A percentile compares a stretch with the other conserved stretches of the same genome.
Conservation (phyloP, 2,329 filamentous ascomycete genomes). For the Epicoccum nigrum region DNA sequence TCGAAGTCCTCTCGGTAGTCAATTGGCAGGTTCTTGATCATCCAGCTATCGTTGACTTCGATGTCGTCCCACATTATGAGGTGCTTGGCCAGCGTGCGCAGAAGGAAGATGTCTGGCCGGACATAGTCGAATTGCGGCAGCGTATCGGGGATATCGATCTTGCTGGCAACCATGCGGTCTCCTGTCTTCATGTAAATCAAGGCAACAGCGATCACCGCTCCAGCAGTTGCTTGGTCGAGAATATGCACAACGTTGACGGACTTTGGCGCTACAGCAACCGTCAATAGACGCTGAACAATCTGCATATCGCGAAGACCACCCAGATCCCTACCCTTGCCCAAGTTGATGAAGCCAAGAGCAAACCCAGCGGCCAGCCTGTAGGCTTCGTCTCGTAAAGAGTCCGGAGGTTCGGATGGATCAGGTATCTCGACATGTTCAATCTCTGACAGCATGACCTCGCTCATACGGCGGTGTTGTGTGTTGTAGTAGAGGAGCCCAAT, state of each 20-base stretch:
- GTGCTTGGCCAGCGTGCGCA: slow-evolving; percentile 87
- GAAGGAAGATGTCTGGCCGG: slow-evolving; percentile 86
- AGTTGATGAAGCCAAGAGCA: slow-evolving; percentile 89
- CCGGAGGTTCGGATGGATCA: slow-evolving; percentile 70
- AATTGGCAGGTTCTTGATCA: slow-evolving; percentile 72
- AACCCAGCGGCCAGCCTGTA: slow-evolving; percentile 95
- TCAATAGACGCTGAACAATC: slow-evolving; percentile 84
- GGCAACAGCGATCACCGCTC: slow-evolving; percentile 87
- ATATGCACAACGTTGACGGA: slow-evolving; percentile 92
- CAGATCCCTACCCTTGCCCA: slow-evolving; percentile 87
- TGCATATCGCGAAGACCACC: slow-evolving; percentile 92
- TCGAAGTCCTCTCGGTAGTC: slow-evolving; percentile 69
- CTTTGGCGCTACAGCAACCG: slow-evolving; percentile 85
- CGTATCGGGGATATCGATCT: slow-evolving; percentile 92
- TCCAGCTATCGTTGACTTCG: slow-evolving; percentile 74
- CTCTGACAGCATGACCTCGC: slow-evolving; percentile 97
- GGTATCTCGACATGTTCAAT: slow-evolving; percentile 87
- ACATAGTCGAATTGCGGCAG: slow-evolving; percentile 93
- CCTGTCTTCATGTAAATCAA: slow-evolving; percentile 98
- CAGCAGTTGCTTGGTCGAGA: slow-evolving; percentile 88
- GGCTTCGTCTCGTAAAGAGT: slow-evolving; percentile 88
- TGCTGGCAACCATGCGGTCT: slow-evolving; percentile 82
- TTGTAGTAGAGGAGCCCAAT: slow-evolving; percentile 93
- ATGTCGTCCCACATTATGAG: slow-evolving; percentile 93
- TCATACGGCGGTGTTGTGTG: slow-evolving; percentile 97